phyloP scores from a whole-genome alignment of 345 rosid species.

The Cardamine occulta region DNA sequence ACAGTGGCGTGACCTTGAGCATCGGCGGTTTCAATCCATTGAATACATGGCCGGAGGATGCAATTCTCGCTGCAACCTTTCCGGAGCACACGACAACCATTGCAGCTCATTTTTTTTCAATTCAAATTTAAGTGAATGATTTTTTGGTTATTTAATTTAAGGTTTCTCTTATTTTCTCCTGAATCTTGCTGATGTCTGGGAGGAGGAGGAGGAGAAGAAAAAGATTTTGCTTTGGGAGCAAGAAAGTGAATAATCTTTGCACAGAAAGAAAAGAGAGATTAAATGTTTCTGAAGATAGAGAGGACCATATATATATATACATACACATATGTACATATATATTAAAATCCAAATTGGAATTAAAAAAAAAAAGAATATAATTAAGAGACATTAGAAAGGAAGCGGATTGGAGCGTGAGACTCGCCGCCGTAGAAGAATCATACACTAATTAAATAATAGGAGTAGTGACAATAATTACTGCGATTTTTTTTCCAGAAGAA shows the following conservation, averaged over 20 bases:
- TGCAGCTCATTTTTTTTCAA: slow-evolving; percentile 74
- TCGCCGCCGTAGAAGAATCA: slow-evolving; percentile 41
- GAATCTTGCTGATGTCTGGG: slow-evolving; percentile 21
- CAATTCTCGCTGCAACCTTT: slow-evolving; percentile 98
- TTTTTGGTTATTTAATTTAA: neutral
- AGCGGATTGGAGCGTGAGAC: slow-evolving; percentile 35
- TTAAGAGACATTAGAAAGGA: neutral
- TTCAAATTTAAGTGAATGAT: neutral
- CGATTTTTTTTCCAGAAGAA: neutral
- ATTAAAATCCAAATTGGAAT: slow-evolving; percentile 24
- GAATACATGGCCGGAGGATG: slow-evolving; percentile 83
- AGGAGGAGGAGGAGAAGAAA: slow-evolving; percentile 5
- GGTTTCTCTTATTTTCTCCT: too few species aligned
- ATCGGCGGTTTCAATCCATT: slow-evolving; percentile 87
- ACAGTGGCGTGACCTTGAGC: slow-evolving; percentile 98
- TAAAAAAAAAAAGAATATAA: neutral
- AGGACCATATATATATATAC: slow-evolving; percentile 31
- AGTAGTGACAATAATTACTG: neutral
- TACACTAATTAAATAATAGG: slow-evolving; percentile 1
- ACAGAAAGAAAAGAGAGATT: slow-evolving; percentile 2
- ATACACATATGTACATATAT: slow-evolving; percentile 5
- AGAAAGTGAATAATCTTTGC: slow-evolving; percentile 24
- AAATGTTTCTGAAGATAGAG: slow-evolving; percentile 28
- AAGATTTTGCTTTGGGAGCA: slow-evolving; percentile 42
- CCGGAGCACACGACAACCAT: slow-evolving; percentile 93